Evolutionary conservation across 129 eudicot species (phyloP), one percentile per base, ranked within the genome.

Genomic region (Centella asiatica): DNA sequence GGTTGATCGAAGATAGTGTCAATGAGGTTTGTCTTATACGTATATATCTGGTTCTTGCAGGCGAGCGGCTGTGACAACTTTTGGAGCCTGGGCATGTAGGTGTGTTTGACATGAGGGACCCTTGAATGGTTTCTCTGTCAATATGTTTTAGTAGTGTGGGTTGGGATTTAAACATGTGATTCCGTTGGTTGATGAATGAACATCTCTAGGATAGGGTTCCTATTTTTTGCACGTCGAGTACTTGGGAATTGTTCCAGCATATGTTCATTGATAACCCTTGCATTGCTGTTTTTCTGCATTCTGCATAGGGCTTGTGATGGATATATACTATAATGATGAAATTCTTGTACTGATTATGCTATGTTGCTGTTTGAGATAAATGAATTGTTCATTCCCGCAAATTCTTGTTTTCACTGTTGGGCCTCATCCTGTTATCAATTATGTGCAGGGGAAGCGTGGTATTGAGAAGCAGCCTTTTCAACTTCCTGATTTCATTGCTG

Each of bases 1-100:
- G 77, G 87, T 79, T 69, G 77, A 47, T 72, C 78, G 83, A 80
- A 67, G 76, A 80, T 75, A 78, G 55, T 51, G 86, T 79, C 76
- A 64, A 75, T 77, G 72, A 72, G 90, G 96, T 92, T 87, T 92
- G 90, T 93, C 99, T 93, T 87, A 93, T 92, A 92, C 76, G 89
- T 71, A 87, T 80, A 80, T 82, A 78, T 93, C 78, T 87, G 95
- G 83, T 93, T 92, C 84, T 87, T 93, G 99, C 99, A 93, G 99
- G 99, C 88, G 78, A 70, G 71, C 79, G 71, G 90, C 90, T 83
- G 88, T 82, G 90, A 81, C 85, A 71, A 82, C 65, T 73, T n/a
- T 74, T 73, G 99, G 96, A 87, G 95, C 78, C 94, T 73, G 78
- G 80, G 78, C 82, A 77, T 80, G 96, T 92, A 84, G 86, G 96